A percentile compares a stretch with the other conserved stretches of the same genome.
Evolutionary conservation across 768 basidiomycete genomes (phyloP).

Genomic region (Tephrocybe sp.): DNA sequence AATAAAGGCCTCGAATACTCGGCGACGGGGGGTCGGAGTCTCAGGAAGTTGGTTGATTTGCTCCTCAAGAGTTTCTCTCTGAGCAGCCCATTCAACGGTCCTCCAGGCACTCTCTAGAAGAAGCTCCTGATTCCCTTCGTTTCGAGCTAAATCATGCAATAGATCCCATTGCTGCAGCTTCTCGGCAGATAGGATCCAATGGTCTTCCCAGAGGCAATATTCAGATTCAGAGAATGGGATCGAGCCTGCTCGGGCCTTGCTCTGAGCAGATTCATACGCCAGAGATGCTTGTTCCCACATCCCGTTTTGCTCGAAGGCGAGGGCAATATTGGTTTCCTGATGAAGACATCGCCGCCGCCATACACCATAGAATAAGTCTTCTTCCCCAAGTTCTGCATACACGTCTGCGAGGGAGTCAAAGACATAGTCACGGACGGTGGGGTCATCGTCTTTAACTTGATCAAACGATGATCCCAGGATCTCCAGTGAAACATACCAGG

Average conservation of each 20-base stretch:
- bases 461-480: slow-evolving; percentile 82
- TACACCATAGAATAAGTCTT: slow-evolving; percentile 95
- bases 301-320: slow-evolving; percentile 93
- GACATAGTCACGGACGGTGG: slow-evolving; percentile 74
- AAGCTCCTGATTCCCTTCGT: slow-evolving; percentile 88
- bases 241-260: slow-evolving; percentile 72
- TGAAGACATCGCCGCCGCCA: slow-evolving; percentile 92
- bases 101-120: slow-evolving; percentile 96
- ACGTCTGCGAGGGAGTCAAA: slow-evolving; percentile 91
- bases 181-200: slow-evolving; percentile 94
- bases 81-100: slow-evolving; percentile 86
- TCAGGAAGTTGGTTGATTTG: slow-evolving; percentile 79
- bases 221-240: slow-evolving; percentile 93
- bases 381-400: slow-evolving; percentile 93
- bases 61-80: slow-evolving; percentile 74
- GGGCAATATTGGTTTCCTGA: slow-evolving; percentile 81
- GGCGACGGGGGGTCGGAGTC: slow-evolving; percentile 88
- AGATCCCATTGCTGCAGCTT: slow-evolving; percentile 99
- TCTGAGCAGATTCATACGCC: slow-evolving; percentile 89
- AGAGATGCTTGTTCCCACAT: slow-evolving; percentile 93
- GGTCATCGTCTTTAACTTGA: slow-evolving; percentile 75
- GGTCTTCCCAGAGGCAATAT: slow-evolving; percentile 98
- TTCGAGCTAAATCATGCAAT: slow-evolving; percentile 84
- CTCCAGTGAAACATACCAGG: slow-evolving; percentile 92
- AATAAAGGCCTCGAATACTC: slow-evolving; percentile 96